Evolutionary conservation across 208 protist genomes (phyloP).

Genomic region (Wallacemonas collosoma): DNA sequence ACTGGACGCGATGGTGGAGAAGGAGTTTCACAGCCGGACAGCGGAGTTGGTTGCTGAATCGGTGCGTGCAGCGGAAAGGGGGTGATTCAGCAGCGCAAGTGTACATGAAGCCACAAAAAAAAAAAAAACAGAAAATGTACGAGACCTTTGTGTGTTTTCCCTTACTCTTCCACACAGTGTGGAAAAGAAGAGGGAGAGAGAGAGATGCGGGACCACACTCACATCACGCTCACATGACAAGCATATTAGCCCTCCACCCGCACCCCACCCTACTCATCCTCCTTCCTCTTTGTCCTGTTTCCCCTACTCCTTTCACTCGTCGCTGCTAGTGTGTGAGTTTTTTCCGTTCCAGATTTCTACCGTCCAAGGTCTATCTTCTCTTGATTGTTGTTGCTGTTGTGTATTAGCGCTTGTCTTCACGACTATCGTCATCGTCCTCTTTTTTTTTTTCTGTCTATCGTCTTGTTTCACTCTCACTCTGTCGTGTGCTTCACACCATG

Average conservation of each 20-base stretch:
- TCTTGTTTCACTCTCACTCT: constrained; percentile 17
- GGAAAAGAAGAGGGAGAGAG: too few relatives aligned
- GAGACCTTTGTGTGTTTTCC: too few relatives aligned
- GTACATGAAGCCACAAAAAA: constrained; percentile 10
- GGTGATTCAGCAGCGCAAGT: not conserved
- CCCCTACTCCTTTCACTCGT: too few relatives aligned
- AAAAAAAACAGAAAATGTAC: constrained; percentile 7
- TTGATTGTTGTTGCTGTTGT: not conserved
- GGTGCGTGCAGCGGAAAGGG: constrained; percentile 25
- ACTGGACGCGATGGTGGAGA: constrained; percentile 37
- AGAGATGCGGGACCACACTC: too few relatives aligned
- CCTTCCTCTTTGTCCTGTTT: too few relatives aligned
- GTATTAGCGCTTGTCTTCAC: not conserved
- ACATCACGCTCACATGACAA: too few relatives aligned
- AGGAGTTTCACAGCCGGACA: constrained; percentile 44
- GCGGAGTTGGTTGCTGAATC: constrained; percentile 47
- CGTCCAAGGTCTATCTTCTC: not conserved
- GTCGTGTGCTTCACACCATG: constrained; percentile 18
- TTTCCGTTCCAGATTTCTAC: not conserved
- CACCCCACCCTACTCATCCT: too few relatives aligned
- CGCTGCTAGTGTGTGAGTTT: too few relatives aligned
- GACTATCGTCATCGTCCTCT: not conserved
- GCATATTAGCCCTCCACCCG: too few relatives aligned
- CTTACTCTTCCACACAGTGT: too few relatives aligned
- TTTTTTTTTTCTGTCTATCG: constrained; percentile 6